These are phyloP conservation scores for Marasmius oreades DNA, from an alignment of 1,284 basidiomycete genomes.

Conservation along the genomic window DNA sequence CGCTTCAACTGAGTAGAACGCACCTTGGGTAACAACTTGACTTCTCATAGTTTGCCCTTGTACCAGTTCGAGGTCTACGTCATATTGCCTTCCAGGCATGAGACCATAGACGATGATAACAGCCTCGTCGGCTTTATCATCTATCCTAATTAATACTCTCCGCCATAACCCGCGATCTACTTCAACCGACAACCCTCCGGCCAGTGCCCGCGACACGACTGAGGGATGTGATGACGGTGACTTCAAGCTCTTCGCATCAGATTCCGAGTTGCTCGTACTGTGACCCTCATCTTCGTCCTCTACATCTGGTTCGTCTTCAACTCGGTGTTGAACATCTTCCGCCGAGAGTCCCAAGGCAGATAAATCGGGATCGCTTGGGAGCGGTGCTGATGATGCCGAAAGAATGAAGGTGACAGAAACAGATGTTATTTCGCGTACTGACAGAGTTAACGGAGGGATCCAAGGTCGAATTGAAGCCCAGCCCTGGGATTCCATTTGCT, in stretches of 20 bases:
- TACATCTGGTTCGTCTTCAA: constrained; percentile 39
- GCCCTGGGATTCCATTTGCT: constrained; percentile 8
- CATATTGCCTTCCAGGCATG: constrained; percentile 76
- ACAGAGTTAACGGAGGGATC: constrained; percentile 62
- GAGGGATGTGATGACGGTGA: constrained; percentile 39
- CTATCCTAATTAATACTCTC: constrained; percentile 69
- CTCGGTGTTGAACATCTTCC: constrained; percentile 39
- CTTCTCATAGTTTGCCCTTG: constrained; percentile 53
- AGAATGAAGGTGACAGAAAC: constrained; percentile 78
- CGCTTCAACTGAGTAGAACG: constrained; percentile 11
- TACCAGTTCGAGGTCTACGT: constrained; percentile 70
- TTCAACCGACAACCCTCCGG: constrained; percentile 70
- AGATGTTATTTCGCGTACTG: constrained; percentile 74
- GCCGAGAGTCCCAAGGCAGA: constrained; percentile 39
- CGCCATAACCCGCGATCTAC: constrained; percentile 76
- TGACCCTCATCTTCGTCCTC: constrained; percentile 35
- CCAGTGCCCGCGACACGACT: constrained; percentile 62
- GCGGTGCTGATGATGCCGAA: constrained; percentile 43
- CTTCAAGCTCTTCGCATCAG: constrained; percentile 22
- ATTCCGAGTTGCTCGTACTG: constrained; percentile 16
- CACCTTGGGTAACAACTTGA: constrained; percentile 63
- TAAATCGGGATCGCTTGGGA: constrained; percentile 23
- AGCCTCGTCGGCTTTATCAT: constrained; percentile 73
- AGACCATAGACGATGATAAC: constrained; percentile 79
- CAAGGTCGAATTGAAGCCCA: constrained; percentile 78